These are phyloP conservation scores for Alternaria panax DNA, from an alignment of 2,329 filamentous ascomycete genomes.

Conservation along the genomic window DNA sequence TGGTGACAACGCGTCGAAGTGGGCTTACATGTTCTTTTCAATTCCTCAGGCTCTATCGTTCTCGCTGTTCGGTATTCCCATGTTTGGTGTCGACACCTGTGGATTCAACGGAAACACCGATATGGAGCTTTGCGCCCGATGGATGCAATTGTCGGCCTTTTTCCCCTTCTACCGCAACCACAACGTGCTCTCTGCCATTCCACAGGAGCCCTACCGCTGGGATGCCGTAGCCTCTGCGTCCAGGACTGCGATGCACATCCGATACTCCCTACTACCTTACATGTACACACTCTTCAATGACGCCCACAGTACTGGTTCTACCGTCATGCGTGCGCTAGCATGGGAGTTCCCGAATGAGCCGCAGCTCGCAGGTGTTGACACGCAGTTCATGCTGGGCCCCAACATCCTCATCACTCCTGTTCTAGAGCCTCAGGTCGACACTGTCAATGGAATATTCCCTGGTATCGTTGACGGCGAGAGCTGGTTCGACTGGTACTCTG, in stretches of 20 bases:
- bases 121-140: slow-evolving; percentile 74
- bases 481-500: slow-evolving; percentile 86
- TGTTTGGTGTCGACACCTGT: slow-evolving; percentile 71
- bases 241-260: slow-evolving; percentile 72
- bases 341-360: slow-evolving; percentile 80
- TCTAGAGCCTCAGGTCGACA: slow-evolving; percentile 66
- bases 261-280: slow-evolving; percentile 76
- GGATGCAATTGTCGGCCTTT: slow-evolving; percentile 77
- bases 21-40: slow-evolving; percentile 76
- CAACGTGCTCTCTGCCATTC: slow-evolving; percentile 66
- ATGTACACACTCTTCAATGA: slow-evolving; percentile 76
- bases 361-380: slow-evolving; percentile 69
- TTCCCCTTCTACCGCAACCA: slow-evolving; percentile 83
- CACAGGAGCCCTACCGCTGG: slow-evolving; percentile 78
- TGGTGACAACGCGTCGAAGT: slow-evolving; percentile 72
- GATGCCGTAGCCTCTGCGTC: slow-evolving; percentile 68
- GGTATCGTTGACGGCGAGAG: slow-evolving; percentile 65
- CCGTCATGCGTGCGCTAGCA: slow-evolving; percentile 74
- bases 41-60: slow-evolving; percentile 82
- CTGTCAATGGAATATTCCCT: slow-evolving; percentile 74
- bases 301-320: slow-evolving; percentile 70
- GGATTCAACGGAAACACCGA: slow-evolving; percentile 74
- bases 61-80: slow-evolving; percentile 76
- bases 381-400: slow-evolving; percentile 75
- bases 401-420: slow-evolving; percentile 73